A percentile compares a stretch with the other conserved stretches of the same genome.
Evolutionary conservation across 352 stramenopile genomes (phyloP).

Genomic region (Phytophthora tentaculata): DNA sequence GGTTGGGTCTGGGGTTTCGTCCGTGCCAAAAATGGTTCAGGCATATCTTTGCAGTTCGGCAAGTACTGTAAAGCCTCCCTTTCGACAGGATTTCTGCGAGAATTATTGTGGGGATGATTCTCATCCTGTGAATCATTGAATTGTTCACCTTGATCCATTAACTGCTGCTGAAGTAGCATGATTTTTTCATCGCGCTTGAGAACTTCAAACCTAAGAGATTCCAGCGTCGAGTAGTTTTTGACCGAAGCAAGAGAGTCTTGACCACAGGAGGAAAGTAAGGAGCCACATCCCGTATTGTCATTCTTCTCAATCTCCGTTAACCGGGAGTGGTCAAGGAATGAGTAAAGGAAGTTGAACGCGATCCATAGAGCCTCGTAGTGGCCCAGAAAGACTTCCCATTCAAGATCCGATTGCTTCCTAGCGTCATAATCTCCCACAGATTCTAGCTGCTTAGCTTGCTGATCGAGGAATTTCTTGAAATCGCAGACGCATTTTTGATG

Average conservation of each 20-base stretch:
- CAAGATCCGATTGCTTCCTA: not conserved
- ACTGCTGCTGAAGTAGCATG: constrained; percentile 25
- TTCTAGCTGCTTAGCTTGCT: not conserved
- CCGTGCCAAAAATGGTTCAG: constrained; percentile 24
- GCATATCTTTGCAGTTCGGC: not conserved
- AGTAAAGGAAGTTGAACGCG: constrained; percentile 28
- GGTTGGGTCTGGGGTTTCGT: constrained; percentile 13
- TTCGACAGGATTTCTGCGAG: not conserved
- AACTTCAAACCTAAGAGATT: constrained; percentile 29
- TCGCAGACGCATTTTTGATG: constrained; percentile 24
- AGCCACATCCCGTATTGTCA: too few species aligned
- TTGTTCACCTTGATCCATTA: not conserved
- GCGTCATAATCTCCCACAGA: not conserved
- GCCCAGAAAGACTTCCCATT: constrained; percentile 21
- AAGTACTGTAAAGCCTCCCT: not conserved
- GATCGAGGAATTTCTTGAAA: constrained; percentile 21
- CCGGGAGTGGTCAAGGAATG: not conserved
- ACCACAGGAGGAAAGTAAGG: too few species aligned
- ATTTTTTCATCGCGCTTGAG: constrained; percentile 33
- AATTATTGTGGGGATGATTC: not conserved
- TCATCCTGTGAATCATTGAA: not conserved
- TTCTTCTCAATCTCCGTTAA: too few species aligned
- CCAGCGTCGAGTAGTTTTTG: not conserved
- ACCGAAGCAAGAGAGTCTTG: not conserved
- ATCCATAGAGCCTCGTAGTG: constrained; percentile 40